These are phyloP conservation scores for Diaporthe sp. DNA, from an alignment of 2,329 filamentous ascomycete genomes.

Conservation along the genomic window DNA sequence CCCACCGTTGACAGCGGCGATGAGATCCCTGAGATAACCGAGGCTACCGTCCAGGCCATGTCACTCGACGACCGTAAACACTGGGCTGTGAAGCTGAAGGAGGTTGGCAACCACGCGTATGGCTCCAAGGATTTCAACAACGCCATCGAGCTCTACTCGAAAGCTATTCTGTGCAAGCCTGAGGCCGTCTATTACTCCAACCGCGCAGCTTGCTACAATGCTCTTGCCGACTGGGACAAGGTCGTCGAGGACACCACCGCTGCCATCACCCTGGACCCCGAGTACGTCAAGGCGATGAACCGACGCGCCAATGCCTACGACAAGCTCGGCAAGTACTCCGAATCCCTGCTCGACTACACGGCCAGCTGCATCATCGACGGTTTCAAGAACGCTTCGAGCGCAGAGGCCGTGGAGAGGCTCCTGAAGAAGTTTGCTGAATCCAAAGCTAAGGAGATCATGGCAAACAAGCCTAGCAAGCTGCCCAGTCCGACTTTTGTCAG, in stretches of 20 bases:
- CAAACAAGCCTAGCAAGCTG: conserved; percentile 85
- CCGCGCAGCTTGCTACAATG: conserved; percentile 96
- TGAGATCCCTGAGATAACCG: conserved; percentile 76
- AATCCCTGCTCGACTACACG: conserved; percentile 96
- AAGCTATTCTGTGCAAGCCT: conserved; percentile 96
- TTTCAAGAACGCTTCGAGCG: conserved; percentile 91
- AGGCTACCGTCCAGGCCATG: conserved; percentile 63
- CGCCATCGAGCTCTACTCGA: conserved; percentile 94
- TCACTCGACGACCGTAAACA: conserved; percentile 79
- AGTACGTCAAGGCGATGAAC: conserved; percentile 98
- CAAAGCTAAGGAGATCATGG: conserved; percentile 90
- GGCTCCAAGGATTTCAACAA: conserved; percentile 92
- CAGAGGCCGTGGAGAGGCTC: conserved; percentile 89
- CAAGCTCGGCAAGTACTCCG: conserved; percentile 88
- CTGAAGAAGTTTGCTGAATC: conserved; percentile 97
- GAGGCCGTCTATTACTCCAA: conserved; percentile 99
- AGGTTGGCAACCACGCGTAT: conserved; percentile 95
- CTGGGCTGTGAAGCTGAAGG: conserved; percentile 92
- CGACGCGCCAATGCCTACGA: conserved; percentile 97
- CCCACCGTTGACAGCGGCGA: conserved; percentile 68
- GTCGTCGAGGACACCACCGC: conserved; percentile 97
- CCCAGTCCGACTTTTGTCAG: conserved; percentile 97
- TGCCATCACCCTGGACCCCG: conserved; percentile 90
- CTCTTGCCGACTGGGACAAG: conserved; percentile 91
- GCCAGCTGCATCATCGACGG: conserved; percentile 99